Conservation (phyloP, 768 basidiomycete species). For the Chalciporus pseudorubinellus region DNA sequence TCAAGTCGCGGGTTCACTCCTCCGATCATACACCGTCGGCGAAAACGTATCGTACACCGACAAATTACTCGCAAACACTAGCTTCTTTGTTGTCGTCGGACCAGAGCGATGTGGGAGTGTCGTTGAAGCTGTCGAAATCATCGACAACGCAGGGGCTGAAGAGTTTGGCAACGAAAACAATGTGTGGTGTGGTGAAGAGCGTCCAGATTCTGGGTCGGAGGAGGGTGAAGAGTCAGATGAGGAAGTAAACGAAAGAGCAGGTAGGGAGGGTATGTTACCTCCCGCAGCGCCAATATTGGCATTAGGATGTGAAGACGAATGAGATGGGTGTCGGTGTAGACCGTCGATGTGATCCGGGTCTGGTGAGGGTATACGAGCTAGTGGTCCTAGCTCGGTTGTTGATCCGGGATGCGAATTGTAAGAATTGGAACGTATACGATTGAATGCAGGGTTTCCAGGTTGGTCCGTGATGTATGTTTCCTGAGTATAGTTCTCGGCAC, state of each 20-base stretch:
- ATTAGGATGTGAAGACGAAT: slow-evolving; percentile 44
- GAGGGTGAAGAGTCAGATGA: slow-evolving; percentile 33
- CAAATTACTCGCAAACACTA: slow-evolving; percentile 89
- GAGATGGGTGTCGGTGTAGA: slow-evolving; percentile 66
- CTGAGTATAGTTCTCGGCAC: slow-evolving; percentile 69
- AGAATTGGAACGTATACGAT: slow-evolving; percentile 77
- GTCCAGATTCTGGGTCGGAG: slow-evolving; percentile 38
- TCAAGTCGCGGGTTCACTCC: slow-evolving; percentile 96
- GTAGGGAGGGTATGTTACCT: slow-evolving; percentile 41
- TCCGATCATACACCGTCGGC: slow-evolving; percentile 83
- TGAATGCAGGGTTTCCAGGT: slow-evolving; percentile 38
- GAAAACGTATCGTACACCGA: slow-evolving; percentile 98
- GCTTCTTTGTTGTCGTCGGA: slow-evolving; percentile 67
- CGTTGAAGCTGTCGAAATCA: slow-evolving; percentile 44
- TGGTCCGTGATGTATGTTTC: slow-evolving; percentile 47
- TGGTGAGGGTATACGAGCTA: slow-evolving; percentile 78
- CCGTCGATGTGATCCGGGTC: slow-evolving; percentile 88
- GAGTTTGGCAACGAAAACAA: slow-evolving; percentile 84
- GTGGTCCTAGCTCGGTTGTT: slow-evolving; percentile 62
- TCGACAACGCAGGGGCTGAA: slow-evolving; percentile 83
- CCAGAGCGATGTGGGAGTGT: slow-evolving; percentile 72
- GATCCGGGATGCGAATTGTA: slow-evolving; percentile 54
- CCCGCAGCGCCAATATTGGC: slow-evolving; percentile 18
- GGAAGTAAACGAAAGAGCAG: slow-evolving; percentile 57
- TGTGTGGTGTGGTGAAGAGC: slow-evolving; percentile 35